phyloP scores from a whole-genome alignment of 2,329 filamentous ascomycete genomes.

The Rhynchosporium agropyri region DNA sequence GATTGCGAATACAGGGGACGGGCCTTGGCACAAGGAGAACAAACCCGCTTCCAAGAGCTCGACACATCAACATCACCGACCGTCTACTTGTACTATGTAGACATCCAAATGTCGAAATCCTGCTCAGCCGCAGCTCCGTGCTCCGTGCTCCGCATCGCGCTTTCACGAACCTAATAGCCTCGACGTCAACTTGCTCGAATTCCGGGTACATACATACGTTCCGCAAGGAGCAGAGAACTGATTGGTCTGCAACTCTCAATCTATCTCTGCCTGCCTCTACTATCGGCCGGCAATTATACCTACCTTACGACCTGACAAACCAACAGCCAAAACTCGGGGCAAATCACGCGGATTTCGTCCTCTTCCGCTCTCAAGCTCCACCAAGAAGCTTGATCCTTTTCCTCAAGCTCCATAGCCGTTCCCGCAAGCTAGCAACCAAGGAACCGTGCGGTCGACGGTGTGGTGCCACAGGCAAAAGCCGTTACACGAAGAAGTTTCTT shows the following conservation, averaged over 20 bases:
- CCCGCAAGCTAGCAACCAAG: constrained; percentile 15
- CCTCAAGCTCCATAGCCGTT: constrained; percentile 6
- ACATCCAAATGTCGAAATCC: not conserved
- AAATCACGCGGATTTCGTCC: constrained; percentile 41
- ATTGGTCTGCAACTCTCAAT: not conserved
- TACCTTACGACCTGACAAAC: constrained; percentile 5
- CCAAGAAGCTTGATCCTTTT: constrained; percentile 14
- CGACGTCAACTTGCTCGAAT: not conserved
- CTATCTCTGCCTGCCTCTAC: not conserved
- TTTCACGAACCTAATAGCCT: not conserved
- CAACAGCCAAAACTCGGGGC: constrained; percentile 3
- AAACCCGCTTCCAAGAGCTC: constrained; percentile 7
- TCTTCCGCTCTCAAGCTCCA: constrained; percentile 20
- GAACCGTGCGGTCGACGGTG: not conserved
- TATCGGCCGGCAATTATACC: not conserved
- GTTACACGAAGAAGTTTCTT: not conserved
- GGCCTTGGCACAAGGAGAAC: not conserved
- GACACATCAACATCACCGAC: not conserved
- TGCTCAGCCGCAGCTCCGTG: constrained; percentile 11
- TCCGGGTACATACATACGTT: not conserved
- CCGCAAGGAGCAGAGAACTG: not conserved
- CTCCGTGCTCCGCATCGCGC: not conserved
- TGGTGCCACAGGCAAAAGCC: not conserved
- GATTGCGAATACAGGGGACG: constrained; percentile 32
- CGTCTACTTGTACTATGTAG: not conserved